Evolutionary conservation across 805 yeast genomes (phyloP).

Genomic region (Blastobotrys attinorum): DNA sequence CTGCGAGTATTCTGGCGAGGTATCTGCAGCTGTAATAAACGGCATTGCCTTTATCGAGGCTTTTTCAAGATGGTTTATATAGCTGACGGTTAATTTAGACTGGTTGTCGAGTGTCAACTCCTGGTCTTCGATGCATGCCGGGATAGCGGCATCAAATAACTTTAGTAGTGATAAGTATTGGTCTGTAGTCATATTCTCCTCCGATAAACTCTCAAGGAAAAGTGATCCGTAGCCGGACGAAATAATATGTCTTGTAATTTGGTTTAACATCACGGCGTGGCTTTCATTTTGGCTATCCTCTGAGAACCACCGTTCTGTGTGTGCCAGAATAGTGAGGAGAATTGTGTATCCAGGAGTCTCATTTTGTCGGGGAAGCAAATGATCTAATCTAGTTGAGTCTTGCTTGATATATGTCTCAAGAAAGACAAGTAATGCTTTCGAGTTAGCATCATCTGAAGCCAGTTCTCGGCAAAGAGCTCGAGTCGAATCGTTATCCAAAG

Average conservation of each 20-base stretch:
- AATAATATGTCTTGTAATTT: not conserved
- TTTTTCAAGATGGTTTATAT: not conserved
- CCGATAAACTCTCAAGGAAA: not conserved
- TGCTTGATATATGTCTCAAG: too few species aligned
- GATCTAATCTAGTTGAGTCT: too few species aligned
- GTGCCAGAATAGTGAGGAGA: conserved; percentile 1
- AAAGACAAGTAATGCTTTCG: not conserved
- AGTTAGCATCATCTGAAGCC: not conserved
- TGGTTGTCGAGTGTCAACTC: not conserved
- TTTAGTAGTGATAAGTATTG: conserved; percentile 13
- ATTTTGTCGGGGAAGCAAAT: too few species aligned
- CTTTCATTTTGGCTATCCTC: not conserved
- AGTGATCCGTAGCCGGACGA: not conserved
- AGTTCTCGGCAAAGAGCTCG: not conserved
- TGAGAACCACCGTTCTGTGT: conserved; percentile 1
- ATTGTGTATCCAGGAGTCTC: conserved; percentile 1
- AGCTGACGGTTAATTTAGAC: not conserved
- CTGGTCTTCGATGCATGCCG: not conserved
- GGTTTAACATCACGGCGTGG: not conserved
- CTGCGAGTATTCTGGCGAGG: conserved; percentile 3
- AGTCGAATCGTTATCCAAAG: not conserved
- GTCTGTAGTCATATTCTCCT: not conserved
- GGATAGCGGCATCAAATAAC: conserved; percentile 12
- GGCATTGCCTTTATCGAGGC: conserved; percentile 6
- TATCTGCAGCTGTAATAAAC: conserved; percentile 7